phyloP scores from a whole-genome alignment of 2,329 filamentous ascomycete genomes.

The Hypoxylon sp. region DNA sequence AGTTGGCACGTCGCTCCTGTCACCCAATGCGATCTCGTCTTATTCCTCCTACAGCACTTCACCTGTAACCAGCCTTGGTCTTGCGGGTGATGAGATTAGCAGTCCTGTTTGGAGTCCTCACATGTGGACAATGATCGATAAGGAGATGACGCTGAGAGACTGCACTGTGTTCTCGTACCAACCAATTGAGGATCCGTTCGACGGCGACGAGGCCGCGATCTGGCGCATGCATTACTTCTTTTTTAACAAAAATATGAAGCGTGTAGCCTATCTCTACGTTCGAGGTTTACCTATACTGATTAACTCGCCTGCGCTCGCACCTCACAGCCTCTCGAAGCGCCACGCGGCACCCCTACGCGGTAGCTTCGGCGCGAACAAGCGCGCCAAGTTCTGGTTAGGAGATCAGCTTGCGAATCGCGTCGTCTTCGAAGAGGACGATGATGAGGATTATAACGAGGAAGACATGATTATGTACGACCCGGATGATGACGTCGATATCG shows the following conservation, averaged over 20 bases:
- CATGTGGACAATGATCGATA: constrained; percentile 93
- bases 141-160: constrained; percentile 92
- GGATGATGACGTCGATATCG: constrained; percentile 71
- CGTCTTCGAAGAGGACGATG: constrained; percentile 64
- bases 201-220: constrained; percentile 91
- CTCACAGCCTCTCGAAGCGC: constrained; percentile 52
- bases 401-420: constrained; percentile 70
- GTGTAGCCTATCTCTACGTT: constrained; percentile 94
- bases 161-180: constrained; percentile 93
- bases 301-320: constrained; percentile 55
- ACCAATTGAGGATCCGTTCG: constrained; percentile 90
- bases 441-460: constrained; percentile 62
- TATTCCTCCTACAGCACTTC: constrained; percentile 57
- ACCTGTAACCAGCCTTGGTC: constrained; percentile 57
- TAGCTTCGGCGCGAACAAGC: constrained; percentile 76
- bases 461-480: constrained; percentile 69
- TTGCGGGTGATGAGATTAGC: constrained; percentile 61
- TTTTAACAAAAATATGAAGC: constrained; percentile 92
- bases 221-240: constrained; percentile 99
- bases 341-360: constrained; percentile 50
- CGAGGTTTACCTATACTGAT: constrained; percentile 84
- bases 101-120: constrained; percentile 84
- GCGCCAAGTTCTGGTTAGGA: constrained; percentile 90
- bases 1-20: constrained; percentile 59
- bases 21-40: constrained; percentile 58